These are phyloP conservation scores for Fusarium sp. DNA, from an alignment of 2,329 filamentous ascomycete species.

Conservation along the genomic window DNA sequence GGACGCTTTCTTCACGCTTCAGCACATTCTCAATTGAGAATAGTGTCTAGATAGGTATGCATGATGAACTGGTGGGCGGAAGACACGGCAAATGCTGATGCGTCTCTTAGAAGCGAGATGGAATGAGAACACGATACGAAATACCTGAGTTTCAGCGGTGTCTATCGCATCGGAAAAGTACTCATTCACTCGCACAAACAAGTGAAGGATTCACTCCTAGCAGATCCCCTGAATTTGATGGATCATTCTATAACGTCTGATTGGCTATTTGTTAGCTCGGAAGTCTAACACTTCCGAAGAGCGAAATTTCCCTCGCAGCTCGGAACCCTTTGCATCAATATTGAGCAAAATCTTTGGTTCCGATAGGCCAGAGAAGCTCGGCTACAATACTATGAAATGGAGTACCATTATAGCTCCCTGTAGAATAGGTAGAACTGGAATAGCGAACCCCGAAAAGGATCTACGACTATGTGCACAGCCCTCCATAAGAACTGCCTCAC, in stretches of 20 bases:
- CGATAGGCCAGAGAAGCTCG: rapidly evolving
- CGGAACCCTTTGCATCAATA: neutral
- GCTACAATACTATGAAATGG: rapidly evolving
- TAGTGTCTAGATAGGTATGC: neutral
- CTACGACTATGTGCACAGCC: neutral
- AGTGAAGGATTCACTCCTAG: neutral
- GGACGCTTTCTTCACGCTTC: neutral
- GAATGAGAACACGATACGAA: neutral
- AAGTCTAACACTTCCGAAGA: neutral
- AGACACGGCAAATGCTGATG: neutral
- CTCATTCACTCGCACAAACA: neutral
- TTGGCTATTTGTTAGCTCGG: neutral
- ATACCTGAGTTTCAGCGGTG: rapidly evolving
- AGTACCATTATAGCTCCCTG: neutral
- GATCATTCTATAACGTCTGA: rapidly evolving
- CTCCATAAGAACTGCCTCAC: neutral
- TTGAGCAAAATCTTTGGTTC: neutral
- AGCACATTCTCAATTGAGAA: neutral
- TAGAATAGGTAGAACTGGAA: neutral
- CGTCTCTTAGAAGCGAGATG: too few species aligned
- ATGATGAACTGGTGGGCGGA: neutral
- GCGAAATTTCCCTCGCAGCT: neutral
- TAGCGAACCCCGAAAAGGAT: neutral
- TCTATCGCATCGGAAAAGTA: rapidly evolving
- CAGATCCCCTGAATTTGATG: too few species aligned